Evolutionary conservation across 352 stramenopile genomes (phyloP).

Genomic region (Ophiocytium majus): DNA sequence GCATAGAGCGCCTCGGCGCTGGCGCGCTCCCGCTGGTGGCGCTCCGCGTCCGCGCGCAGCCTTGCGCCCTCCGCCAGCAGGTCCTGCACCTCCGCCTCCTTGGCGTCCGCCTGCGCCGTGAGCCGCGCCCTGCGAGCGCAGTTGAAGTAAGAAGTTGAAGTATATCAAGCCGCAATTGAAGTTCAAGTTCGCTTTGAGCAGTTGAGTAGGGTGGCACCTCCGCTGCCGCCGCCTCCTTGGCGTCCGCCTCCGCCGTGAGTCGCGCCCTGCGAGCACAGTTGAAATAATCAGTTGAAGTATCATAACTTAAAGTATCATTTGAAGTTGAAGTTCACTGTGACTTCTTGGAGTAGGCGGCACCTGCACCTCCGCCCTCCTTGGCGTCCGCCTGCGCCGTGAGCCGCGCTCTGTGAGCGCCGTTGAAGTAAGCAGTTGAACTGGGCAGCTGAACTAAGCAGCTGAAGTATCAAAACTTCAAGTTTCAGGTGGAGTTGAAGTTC

Average conservation of each 20-base stretch:
- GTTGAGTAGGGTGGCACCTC: too few relatives aligned
- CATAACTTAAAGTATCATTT: too few relatives aligned
- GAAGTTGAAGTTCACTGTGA: too few relatives aligned
- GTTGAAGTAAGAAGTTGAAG: too few relatives aligned
- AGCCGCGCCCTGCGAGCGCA: slow-evolving; percentile 25
- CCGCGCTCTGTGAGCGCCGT: slow-evolving; percentile 18
- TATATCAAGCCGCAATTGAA: too few relatives aligned
- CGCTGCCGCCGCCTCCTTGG: slow-evolving; percentile 46
- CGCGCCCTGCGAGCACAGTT: slow-evolving; percentile 24
- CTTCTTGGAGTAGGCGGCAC: too few relatives aligned
- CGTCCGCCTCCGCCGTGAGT: slow-evolving; percentile 29
- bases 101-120: slow-evolving; percentile 25
- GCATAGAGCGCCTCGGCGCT: slow-evolving; percentile 48
- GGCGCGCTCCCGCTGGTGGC: slow-evolving; percentile 28
- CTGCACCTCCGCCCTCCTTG: slow-evolving; percentile 51
- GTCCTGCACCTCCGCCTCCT: slow-evolving; percentile 54
- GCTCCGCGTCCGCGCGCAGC: slow-evolving; percentile 34
- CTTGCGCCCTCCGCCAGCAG: slow-evolving; percentile 26
- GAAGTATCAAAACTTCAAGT: too few relatives aligned
- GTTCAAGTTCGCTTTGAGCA: too few relatives aligned
- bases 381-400: slow-evolving; percentile 30
- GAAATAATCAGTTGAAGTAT: too few relatives aligned
- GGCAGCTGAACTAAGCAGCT: slow-evolving; percentile 22
- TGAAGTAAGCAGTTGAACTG: too few relatives aligned
- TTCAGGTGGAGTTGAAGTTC: too few relatives aligned